Conservation (phyloP, 78 protist species). For the Pelomyxa schiedti region DNA sequence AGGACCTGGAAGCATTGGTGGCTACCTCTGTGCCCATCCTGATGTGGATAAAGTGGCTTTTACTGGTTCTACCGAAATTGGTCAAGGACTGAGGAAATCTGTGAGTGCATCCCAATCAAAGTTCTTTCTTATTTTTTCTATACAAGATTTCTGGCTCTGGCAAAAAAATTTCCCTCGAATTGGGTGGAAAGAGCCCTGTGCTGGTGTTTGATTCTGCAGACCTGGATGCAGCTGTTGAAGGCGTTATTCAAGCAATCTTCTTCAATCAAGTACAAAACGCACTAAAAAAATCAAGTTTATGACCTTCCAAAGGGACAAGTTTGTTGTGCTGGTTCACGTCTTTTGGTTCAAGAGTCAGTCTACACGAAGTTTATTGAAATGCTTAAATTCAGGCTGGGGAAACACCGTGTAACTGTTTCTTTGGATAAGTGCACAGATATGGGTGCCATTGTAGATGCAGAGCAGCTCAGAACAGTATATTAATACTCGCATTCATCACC, state of each 20-base stretch:
- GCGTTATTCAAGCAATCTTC: conserved; percentile 18
- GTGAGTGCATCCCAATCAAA: background rate
- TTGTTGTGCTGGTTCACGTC: conserved; percentile 31
- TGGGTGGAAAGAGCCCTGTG: conserved; percentile 74
- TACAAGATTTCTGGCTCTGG: background rate
- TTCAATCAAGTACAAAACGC: conserved; percentile 51
- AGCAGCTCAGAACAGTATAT: background rate
- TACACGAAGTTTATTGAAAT: conserved; percentile 45
- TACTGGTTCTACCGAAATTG: conserved; percentile 41
- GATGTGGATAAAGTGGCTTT: conserved; percentile 51
- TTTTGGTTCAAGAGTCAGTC: conserved; percentile 44
- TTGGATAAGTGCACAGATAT: conserved; percentile 20
- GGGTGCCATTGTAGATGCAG: conserved; percentile 13
- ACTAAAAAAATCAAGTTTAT: too few species aligned
- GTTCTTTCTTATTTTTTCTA: background rate
- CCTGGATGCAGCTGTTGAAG: conserved; percentile 43
- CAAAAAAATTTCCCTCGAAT: conserved; percentile 17
- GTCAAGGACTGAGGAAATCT: conserved; percentile 8
- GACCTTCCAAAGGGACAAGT: too few species aligned
- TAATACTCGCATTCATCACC: too few species aligned
- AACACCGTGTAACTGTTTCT: too few species aligned
- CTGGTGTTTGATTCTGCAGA: conserved; percentile 53
- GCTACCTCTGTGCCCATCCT: conserved; percentile 11
- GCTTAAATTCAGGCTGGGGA: background rate
- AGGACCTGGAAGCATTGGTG: conserved; percentile 45